Conservation (phyloP, 192 early-diverging fungal species). For the Umbelopsis vinacea region DNA sequence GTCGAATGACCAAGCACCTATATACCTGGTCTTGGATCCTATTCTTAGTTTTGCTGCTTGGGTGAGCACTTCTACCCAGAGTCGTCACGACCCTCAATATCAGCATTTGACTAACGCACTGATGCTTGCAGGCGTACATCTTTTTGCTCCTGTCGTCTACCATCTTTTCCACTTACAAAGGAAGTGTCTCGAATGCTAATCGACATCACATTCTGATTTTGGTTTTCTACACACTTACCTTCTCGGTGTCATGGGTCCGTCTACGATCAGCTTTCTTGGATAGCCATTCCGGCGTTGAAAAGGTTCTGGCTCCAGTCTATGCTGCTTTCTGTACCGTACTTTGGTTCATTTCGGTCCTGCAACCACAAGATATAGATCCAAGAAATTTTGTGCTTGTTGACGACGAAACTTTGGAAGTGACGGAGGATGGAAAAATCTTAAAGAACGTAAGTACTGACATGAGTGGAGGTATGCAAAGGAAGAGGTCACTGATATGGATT, state of each 20-base stretch:
- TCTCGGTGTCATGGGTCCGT: not conserved
- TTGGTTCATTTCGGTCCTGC: not conserved
- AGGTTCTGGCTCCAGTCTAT: conserved; percentile 2
- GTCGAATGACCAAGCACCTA: not conserved
- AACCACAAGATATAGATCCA: conserved; percentile 11
- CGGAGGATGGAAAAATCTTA: not conserved
- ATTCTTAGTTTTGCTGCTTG: conserved; percentile 16
- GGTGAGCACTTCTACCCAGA: not conserved
- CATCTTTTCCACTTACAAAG: conserved; percentile 18
- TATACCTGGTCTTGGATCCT: not conserved
- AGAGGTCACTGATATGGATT: not conserved
- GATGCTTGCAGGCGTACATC: not conserved
- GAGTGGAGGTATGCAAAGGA: not conserved
- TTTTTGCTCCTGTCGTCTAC: not conserved
- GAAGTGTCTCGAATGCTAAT: not conserved
- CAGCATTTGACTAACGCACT: not conserved
- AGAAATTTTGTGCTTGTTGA: conserved; percentile 13
- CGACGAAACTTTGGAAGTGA: not conserved
- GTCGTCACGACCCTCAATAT: not conserved
- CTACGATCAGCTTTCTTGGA: not conserved
- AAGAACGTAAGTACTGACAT: not conserved
- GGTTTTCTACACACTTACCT: not conserved
- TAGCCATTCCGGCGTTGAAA: not conserved
- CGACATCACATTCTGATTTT: conserved; percentile 9
- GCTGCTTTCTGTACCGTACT: not conserved